Base-by-base conservation (phyloP, 2,329 filamentous ascomycete species). In the Aspergillus pseudoviridinutans region DNA sequence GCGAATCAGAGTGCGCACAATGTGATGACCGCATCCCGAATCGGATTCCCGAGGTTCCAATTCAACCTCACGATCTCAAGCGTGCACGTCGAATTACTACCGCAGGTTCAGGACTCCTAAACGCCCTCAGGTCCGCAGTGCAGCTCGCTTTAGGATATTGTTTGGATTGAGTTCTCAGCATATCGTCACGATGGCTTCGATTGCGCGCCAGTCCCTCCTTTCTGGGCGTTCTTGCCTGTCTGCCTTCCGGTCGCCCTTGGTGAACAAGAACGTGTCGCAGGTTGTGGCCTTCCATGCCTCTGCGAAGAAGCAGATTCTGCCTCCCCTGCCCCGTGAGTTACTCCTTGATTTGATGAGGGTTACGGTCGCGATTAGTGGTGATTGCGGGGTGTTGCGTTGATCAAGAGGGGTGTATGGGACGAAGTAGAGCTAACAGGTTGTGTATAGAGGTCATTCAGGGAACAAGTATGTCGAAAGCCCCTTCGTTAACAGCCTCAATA, bases 241-340 rank as follows among this genome's bases (percentile, higher is more conserved):
- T 59, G 64, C 69, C 58, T 66, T 71, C 62, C 68, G 67, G 61
- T 64, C 68, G 61, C 66, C 74, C 51, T 62, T 74, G 58, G 67
- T 68, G 61, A 70, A 66, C 62, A 70, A 67, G 64, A 72, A 73
- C 68, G 66, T 72, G 56, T 76, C 78, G 65, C 81, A 86, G 75
- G 81, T 87, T 68, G 88, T 92, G 64, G 87, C 90, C 67, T 96
- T 99, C 84, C 92, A 97, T 78, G 90, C 88, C 70, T 91, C 90
- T 46, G 83, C 86, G 76, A 84, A 85, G 78, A 84, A 85, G 76
- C 82, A 83, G 72, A 88, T 93, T 71, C 83, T 99, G 57, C 91
- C 93, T 59, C 87, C 92, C 56, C 84, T 89, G 64, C 92, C 92
- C 70, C 94, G 92, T 94, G 82, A 79, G 89, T 84, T 32, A 35